Base-by-base conservation (phyloP, 2,329 filamentous ascomycete genomes). In the Aspergillus brasiliensis region DNA sequence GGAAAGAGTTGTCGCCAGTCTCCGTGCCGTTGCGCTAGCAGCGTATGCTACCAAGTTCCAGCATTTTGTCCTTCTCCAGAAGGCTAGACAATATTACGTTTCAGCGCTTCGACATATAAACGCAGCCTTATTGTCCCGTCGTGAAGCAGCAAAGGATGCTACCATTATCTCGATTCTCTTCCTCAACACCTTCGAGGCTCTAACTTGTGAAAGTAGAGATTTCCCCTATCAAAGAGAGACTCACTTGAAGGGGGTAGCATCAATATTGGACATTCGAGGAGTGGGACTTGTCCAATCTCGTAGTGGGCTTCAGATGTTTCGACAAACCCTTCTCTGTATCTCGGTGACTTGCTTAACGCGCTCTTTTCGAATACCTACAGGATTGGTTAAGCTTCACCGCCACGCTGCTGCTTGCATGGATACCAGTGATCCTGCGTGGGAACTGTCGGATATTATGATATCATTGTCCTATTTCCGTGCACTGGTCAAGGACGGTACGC, bases 291-390 rank as follows among this genome's bases (percentile, higher is more conserved):
- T 65, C 8, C 31, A 47, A 7, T 52, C 61, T 15, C 54, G 61
- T n/a, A 44, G 57, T 17, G 58, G 63, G 2, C 25, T 63, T 34
- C 63, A 65, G 19, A 8, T 63, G 3, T 65, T 65, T 51, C 37
- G 59, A n/a, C 63, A 63, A n/a, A 63, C 56, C 21, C 63, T 49
- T 15, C 56, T 48, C 7, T 65, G 63, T 34, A 47, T 60, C 27
- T 42, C 59, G 2, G 34, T 57, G 19, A 56, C 58, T 3, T 63
- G 56, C 27, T 40, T 65, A 19, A 58, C 61, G 13, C 54, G 48
- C 34, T 61, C 58, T 1, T 37, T 57, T 19, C 52, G 44, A 25
- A 38, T 59, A 8, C 63, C 63, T 1, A 13, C 6, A 28, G 61
- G 58, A n/a, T 7, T 65, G 6, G 21, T 38, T 1, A 25, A 47